Base-by-base conservation (phyloP, 345 rosid genomes). In the Eucalyptus erythrocorys region DNA sequence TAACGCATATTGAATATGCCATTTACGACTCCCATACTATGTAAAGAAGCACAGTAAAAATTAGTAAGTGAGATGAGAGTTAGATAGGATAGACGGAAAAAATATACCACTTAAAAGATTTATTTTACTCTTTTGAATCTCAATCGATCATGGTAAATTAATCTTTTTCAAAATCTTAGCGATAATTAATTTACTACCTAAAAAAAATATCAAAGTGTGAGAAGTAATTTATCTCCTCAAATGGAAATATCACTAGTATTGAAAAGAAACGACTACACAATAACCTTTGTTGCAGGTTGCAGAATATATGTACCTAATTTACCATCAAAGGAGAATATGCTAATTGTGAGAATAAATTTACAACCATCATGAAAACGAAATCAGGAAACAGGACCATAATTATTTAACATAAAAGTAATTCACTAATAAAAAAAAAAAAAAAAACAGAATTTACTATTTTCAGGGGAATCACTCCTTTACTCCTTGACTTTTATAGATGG, bases 1-100 rank as follows among this genome's bases (percentile, higher is more conserved):
- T 13, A 19, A 71, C 1, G 0, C 8, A 10, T 4, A 40, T 22
- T 76, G 14, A 5, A 42, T 0, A 21, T 21, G 4, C 2, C 27
- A 6, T 19, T 76, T 55, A 9, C 13, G 0, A 22, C 0, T 55
- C 61, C 0, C 1, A 1, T 0, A 1, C 10, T 53, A 0, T 22
- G 2, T 0, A 3, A 53, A 53, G 0, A 53, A 21, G 10, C 16
- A 15, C 1, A 48, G 8, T 22, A 22, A 55, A 22, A 4, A 4
- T 9, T 0, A 9, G 5, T 4, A 55, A 55, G 11, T 55, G 0
- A 9, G 3, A 5, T 22, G 61, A 55, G 61, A 55, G 27, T 8
- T 55, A 55, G 13, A 55, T 55, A 24, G 5, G 1, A 55, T 24
- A 55, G 0, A 22, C 0, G 9, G 0, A 9, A 55, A 22, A 51